These are phyloP conservation scores for Stropharia rugosoannulata DNA, from an alignment of 768 basidiomycete species.

Conservation along the genomic window DNA sequence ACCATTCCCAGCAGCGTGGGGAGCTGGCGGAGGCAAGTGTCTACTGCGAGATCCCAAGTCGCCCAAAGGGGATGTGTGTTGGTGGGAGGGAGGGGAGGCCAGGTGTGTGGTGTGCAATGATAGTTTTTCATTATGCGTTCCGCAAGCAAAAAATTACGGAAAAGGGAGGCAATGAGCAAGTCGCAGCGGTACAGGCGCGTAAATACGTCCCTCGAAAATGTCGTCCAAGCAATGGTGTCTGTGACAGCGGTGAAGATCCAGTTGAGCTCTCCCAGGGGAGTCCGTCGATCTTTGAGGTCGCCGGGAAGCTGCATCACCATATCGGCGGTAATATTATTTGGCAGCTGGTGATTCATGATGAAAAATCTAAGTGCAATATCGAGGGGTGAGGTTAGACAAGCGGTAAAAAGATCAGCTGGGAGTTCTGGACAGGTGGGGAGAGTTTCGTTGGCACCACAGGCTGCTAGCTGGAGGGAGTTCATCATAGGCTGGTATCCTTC, in stretches of 20 bases:
- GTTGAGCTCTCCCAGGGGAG: constrained; percentile 96
- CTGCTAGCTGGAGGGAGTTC: constrained; percentile 92
- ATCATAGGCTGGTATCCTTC: constrained; percentile 71
- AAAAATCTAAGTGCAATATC: constrained; percentile 96
- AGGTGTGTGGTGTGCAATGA: constrained; percentile 93
- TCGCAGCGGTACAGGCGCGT: constrained; percentile 94
- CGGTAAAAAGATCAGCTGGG: constrained; percentile 96
- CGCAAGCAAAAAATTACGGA: constrained; percentile 95
- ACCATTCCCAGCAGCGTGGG: constrained; percentile 65
- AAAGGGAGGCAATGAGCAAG: constrained; percentile 91
- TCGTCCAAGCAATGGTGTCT: constrained; percentile 99
- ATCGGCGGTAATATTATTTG: constrained; percentile 77
- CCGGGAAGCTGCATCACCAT: constrained; percentile 96
- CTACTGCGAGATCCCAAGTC: constrained; percentile 97
- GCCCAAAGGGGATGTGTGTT: constrained; percentile 97
- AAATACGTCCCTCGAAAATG: constrained; percentile 91
- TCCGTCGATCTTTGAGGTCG: constrained; percentile 93
- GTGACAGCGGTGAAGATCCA: constrained; percentile 99
- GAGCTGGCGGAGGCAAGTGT: constrained; percentile 91
- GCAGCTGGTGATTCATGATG: constrained; percentile 86
- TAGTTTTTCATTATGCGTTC: constrained; percentile 98
- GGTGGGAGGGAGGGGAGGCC: constrained; percentile 90
- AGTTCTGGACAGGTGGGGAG: constrained; percentile 95
- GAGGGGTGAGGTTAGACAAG: constrained; percentile 96
- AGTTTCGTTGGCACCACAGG: constrained; percentile 88